Base-by-base conservation (phyloP, 306 rosid genomes). In the Cucurbita argyrosperma region DNA sequence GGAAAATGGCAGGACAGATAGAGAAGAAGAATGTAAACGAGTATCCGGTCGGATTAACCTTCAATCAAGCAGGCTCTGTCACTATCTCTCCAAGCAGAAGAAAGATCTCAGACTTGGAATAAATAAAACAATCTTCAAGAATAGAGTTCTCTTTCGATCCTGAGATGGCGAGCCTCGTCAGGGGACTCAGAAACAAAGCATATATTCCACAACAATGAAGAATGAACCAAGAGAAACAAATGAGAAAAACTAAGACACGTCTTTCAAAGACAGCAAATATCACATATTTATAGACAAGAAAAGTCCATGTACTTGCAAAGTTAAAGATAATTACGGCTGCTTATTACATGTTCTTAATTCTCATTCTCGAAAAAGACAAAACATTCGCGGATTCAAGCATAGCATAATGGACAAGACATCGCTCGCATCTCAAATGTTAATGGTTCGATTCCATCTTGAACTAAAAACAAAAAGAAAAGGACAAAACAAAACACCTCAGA, bases 261-360 rank as follows among this genome's bases (percentile, higher is more conserved):
- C 37, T 77, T 52, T 45, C 43, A 80, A 76, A 66, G 10, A 54
- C 9, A 66, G 78, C 69, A 61, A 74, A 55, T 7, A 54, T 26
- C 77, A 72, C 50, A 69, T 19, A 21, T 83, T 76, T 78, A 81
- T 81, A 79, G 82, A 23, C 4, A 47, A 52, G 50, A 58, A 66
- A 14, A 55, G 76, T 76, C 77, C 57, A 43, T 37, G 76, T 75
- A 76, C 56, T 80, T 82, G 77, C 43, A 51, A 74, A 46, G 66
- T 50, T 71, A 21, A 51, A 19, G 76, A 74, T 78, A 57, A 67
- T 66, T 57, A 37, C 76, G 74, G 85, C 81, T 78, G 45, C 74
- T 77, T 82, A 69, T 79, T 80, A 79, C 63, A 61, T 64, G 37
- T 80, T 66, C 69, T 2, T 58, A 26, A 51, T 70, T 14, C 9